phyloP scores from a whole-genome alignment of 1,284 basidiomycete genomes.

The Vanrija sp. region DNA sequence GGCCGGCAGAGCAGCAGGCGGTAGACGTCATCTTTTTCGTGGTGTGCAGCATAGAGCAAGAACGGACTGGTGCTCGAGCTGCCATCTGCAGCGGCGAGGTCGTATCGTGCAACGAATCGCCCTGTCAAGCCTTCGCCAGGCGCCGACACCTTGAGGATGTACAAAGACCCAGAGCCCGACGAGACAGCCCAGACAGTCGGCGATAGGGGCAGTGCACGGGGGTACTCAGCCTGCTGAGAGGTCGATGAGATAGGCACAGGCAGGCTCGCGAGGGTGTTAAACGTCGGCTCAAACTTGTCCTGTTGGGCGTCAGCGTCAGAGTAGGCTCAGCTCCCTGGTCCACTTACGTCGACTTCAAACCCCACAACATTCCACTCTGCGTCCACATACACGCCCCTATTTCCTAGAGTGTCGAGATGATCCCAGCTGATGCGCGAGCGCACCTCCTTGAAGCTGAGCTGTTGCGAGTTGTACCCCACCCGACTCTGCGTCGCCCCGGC shows the following conservation, averaged over 20 bases:
- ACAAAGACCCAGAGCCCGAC: slow-evolving; percentile 68
- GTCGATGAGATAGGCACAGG: slow-evolving; percentile 49
- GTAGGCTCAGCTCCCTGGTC: background rate
- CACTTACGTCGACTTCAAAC: slow-evolving; percentile 54
- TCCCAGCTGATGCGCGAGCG: slow-evolving; percentile 80
- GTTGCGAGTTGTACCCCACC: slow-evolving; percentile 28
- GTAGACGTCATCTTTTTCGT: slow-evolving; percentile 8
- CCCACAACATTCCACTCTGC: slow-evolving; percentile 61
- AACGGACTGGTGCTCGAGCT: slow-evolving; percentile 53
- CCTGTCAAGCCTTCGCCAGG: slow-evolving; percentile 39
- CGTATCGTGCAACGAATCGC: slow-evolving; percentile 58
- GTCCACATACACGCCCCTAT: slow-evolving; percentile 65
- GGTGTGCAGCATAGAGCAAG: slow-evolving; percentile 30
- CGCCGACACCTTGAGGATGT: slow-evolving; percentile 53
- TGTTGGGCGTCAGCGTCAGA: slow-evolving; percentile 35
- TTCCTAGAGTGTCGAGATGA: slow-evolving; percentile 60
- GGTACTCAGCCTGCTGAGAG: slow-evolving; percentile 64
- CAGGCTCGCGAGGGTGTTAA: slow-evolving; percentile 60
- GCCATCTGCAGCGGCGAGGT: slow-evolving; percentile 43
- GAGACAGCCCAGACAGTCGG: slow-evolving; percentile 58
- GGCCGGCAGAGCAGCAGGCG: slow-evolving; percentile 19
- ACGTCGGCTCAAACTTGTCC: slow-evolving; percentile 57
- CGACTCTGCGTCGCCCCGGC: slow-evolving; percentile 39
- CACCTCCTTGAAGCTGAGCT: slow-evolving; percentile 57
- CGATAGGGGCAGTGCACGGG: slow-evolving; percentile 62